phyloP scores from a whole-genome alignment of 2,329 filamentous ascomycete genomes.

The Fusarium sp. region DNA sequence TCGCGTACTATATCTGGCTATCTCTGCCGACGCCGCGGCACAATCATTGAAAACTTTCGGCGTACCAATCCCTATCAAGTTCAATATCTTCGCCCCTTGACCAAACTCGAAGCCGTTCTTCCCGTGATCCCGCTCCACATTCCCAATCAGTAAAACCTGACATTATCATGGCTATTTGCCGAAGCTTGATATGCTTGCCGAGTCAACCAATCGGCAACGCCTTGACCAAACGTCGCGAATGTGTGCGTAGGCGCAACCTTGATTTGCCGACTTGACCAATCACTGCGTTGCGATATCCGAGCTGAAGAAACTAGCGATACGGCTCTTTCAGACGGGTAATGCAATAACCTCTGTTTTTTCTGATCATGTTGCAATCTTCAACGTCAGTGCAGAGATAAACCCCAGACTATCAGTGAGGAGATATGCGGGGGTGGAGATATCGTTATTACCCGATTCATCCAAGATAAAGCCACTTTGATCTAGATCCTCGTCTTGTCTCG shows the following conservation, averaged over 20 bases:
- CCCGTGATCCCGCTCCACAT: neutral
- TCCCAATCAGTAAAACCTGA: neutral
- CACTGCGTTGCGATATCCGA: neutral
- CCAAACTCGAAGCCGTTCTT: neutral
- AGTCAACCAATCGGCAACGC: slow-evolving; percentile 24
- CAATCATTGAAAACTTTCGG: neutral
- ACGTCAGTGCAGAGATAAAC: neutral
- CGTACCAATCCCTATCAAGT: neutral
- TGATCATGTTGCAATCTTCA: neutral
- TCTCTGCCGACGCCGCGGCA: neutral
- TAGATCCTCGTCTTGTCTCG: neutral
- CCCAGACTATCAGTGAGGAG: slow-evolving; percentile 5
- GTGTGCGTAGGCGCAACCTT: neutral
- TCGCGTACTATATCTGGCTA: neutral
- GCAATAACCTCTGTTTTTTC: neutral
- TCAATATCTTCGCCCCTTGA: too few relatives aligned
- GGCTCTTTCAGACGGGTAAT: slow-evolving; percentile 15
- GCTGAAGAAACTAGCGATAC: neutral
- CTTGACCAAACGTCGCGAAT: neutral
- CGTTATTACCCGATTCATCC: neutral
- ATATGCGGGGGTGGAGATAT: slow-evolving; percentile 27
- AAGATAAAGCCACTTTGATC: neutral
- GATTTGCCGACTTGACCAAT: slow-evolving; percentile 36
- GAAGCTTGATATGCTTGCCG: slow-evolving; percentile 15
- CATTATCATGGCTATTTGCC: neutral